phyloP scores from a whole-genome alignment of 805 yeast genomes.

The Wickerhamomyces ciferrii region DNA sequence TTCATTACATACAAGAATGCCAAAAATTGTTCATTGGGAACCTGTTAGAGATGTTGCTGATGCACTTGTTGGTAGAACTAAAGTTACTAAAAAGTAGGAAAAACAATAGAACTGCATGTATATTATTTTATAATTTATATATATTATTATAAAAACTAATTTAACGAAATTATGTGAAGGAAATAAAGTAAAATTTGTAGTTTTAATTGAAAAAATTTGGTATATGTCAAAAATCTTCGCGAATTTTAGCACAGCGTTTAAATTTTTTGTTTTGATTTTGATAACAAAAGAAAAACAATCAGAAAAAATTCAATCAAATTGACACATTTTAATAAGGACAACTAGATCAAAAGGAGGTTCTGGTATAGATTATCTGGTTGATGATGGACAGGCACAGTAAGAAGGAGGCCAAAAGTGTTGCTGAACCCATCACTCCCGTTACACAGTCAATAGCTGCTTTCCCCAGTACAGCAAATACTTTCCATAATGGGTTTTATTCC shows the following conservation, averaged over 20 bases:
- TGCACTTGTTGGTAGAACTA: conserved; percentile 69
- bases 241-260: too few species aligned
- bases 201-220: too few species aligned
- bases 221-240: too few species aligned
- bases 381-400: background rate
- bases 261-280: too few species aligned
- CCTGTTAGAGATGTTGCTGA: conserved; percentile 73
- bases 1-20: conserved; percentile 74
- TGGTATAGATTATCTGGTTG: background rate
- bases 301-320: too few species aligned
- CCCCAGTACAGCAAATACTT: background rate
- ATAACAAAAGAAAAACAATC: too few species aligned
- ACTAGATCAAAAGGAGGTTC: background rate
- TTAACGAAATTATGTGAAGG: background rate
- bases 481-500: background rate
- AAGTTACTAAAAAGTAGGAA: conserved; percentile 2
- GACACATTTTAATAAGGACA: background rate
- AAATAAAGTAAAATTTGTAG: too few species aligned
- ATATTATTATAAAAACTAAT: background rate
- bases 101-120: background rate
- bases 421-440: background rate
- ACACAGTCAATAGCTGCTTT: background rate
- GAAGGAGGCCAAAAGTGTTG: background rate
- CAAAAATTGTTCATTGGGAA: conserved; percentile 84
- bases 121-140: background rate